Conservation (phyloP, 495 filamentous ascomycete species). For the Penicillium riverlandense region DNA sequence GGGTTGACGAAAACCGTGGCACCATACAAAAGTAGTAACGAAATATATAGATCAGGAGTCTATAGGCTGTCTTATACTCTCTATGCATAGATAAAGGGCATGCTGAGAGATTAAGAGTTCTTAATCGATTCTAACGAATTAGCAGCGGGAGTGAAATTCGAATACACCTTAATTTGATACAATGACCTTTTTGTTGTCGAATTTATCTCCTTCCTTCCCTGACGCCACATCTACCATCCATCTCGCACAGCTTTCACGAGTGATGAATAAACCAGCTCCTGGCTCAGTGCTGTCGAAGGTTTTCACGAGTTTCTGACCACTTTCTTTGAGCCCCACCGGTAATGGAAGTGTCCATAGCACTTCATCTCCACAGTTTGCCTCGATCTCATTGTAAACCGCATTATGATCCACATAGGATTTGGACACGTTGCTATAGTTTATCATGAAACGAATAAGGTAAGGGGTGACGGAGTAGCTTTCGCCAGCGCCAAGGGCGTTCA, state of each 20-base stretch:
- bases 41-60: no score
- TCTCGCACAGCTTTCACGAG: conserved; percentile 6
- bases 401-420: conserved; percentile 5
- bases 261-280: neutral
- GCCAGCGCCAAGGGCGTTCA: conserved; percentile 5
- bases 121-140: no score
- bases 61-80: no score
- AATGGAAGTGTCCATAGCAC: conserved; percentile 2
- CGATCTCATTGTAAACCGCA: conserved; percentile 5
- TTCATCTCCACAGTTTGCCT: conserved; percentile 2
- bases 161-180: neutral
- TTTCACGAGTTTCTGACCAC: neutral
- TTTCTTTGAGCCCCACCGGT: neutral
- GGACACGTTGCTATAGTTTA: conserved; percentile 3
- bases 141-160: no score
- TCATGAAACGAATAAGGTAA: conserved; percentile 1
- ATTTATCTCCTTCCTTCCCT: neutral
- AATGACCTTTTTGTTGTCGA: conserved; percentile 3
- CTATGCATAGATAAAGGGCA: no score
- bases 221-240: conserved; percentile 8
- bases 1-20: no score
- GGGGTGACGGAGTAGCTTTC: conserved; percentile 2
- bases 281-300: conserved; percentile 2
- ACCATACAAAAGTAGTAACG: no score
- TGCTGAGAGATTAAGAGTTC: no score